These are phyloP conservation scores for Mortierella alpina DNA, from an alignment of 192 early-diverging fungal genomes.

Conservation along the genomic window DNA sequence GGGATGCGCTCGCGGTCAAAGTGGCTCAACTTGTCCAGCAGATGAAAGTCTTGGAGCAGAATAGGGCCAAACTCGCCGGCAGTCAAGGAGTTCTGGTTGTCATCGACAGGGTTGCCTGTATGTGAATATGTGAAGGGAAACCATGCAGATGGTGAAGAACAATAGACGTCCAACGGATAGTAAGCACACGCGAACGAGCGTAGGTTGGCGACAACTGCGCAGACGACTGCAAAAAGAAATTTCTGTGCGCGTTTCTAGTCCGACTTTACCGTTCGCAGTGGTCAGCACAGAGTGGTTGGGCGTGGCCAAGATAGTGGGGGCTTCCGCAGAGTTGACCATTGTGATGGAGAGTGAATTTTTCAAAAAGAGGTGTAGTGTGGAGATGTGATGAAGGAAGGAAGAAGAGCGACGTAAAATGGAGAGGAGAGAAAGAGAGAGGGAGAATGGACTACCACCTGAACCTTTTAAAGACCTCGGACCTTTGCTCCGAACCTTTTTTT, in stretches of 20 bases:
- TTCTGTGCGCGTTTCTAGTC: neutral
- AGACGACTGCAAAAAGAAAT: neutral
- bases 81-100: constrained; percentile 80
- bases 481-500: too few species aligned
- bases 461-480: too few species aligned
- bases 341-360: too few species aligned
- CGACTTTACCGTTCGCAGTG: constrained; percentile 48
- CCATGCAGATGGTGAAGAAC: neutral
- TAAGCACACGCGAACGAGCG: neutral
- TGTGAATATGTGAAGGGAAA: too few species aligned
- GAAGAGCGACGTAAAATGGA: too few species aligned
- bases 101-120: constrained; percentile 76
- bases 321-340: neutral
- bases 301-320: constrained; percentile 48
- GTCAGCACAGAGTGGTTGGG: constrained; percentile 40
- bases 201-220: neutral
- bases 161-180: neutral
- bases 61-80: constrained; percentile 76
- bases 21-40: constrained; percentile 82
- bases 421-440: too few species aligned
- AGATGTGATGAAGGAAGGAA: too few species aligned
- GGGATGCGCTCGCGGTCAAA: constrained; percentile 85
- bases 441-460: too few species aligned
- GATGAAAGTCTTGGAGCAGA: constrained; percentile 78
- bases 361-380: too few species aligned